A percentile compares a stretch with the other conserved stretches of the same genome.
Evolutionary conservation across 805 yeast species (phyloP).

Genomic region (Metschnikowia corniflorae): DNA sequence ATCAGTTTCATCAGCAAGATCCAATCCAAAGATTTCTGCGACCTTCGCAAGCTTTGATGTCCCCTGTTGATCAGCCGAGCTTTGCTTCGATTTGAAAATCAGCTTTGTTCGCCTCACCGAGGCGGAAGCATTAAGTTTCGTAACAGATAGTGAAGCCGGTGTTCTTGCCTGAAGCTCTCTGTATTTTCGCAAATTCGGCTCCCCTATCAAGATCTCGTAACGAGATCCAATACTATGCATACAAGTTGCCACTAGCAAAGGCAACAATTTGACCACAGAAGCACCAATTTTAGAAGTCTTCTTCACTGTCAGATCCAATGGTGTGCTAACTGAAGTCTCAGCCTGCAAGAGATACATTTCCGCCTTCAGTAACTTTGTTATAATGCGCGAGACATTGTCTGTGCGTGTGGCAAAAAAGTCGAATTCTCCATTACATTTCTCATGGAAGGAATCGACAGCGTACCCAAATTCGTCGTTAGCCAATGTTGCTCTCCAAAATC

Average conservation of each 20-base stretch:
- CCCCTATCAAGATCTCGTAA: slow-evolving; percentile 4
- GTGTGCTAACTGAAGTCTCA: too few species aligned
- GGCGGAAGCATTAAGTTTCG: background rate
- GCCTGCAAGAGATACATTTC: slow-evolving; percentile 2
- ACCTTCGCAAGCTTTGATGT: slow-evolving; percentile 1
- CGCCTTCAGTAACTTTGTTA: background rate
- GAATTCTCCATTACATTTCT: slow-evolving; percentile 9
- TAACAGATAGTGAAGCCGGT: background rate
- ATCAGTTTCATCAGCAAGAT: background rate
- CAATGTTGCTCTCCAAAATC: slow-evolving; percentile 4
- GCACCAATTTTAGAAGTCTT: too few species aligned
- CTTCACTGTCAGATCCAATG: too few species aligned
- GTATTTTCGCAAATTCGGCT: slow-evolving; percentile 4
- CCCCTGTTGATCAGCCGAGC: background rate
- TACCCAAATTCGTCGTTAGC: slow-evolving; percentile 5
- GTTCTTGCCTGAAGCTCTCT: background rate
- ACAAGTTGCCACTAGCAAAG: slow-evolving; percentile 3
- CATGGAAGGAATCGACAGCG: slow-evolving; percentile 10
- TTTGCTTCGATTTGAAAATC: background rate
- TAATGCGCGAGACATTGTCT: background rate
- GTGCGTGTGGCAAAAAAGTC: background rate
- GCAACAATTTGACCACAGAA: background rate
- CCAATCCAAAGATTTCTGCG: slow-evolving; percentile 1
- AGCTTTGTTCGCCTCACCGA: background rate
- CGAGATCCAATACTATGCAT: background rate